Evolutionary conservation across 805 yeast genomes (phyloP), one percentile per base, ranked within the genome.

Genomic region (Henningerozyma blattae): DNA sequence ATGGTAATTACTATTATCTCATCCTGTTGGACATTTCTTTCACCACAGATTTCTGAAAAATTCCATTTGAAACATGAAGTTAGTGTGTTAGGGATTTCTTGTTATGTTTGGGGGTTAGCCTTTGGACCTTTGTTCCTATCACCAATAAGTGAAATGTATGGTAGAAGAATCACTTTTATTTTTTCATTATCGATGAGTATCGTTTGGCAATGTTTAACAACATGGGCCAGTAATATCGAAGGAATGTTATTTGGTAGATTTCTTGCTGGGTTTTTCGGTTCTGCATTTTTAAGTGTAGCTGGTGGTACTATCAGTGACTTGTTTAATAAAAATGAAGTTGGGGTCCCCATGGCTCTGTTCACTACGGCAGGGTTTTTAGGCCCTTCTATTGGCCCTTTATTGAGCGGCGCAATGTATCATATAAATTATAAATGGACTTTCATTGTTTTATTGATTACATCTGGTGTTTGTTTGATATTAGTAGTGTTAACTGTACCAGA

Each of bases 301-400:
- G 86, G 87, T 24, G 93, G 91, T 15, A 67, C 81, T 1, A 61
- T 82, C 30, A 75, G 84, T 9, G 94, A 82, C 53, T 63, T 81
- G 36, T 82, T 75, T 62, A 61, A 61, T 15, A 73, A 74, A 37
- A 56, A 64, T 34, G 68, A 73, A 28, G 71, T 85, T 35, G 82
- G 83, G 22, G 56, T 67, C 8, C 86, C 91, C 2, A 68, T 82
- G 71, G 71, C 83, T 3, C 56, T 77, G 4, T 80, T 70, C 46
- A 66, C 82, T 0, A 59, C 77, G 14, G 66, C 76, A 3, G 83
- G 84, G 2, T 69, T 77, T 35, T 48, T 73, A 28, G 91, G 89
- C 0, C 89, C 91, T 2, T 67, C 77, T 1, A 46, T 77, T 16
- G 84, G 84, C 0, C 87, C 87, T 0, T 51, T 77, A 4, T 60